Percentiles rank a stretch among this genome's conserved stretches.
These are phyloP conservation scores for Teratosphaeriaceae sp. DNA, from an alignment of 2,329 filamentous ascomycete genomes.

Conservation along the genomic window DNA sequence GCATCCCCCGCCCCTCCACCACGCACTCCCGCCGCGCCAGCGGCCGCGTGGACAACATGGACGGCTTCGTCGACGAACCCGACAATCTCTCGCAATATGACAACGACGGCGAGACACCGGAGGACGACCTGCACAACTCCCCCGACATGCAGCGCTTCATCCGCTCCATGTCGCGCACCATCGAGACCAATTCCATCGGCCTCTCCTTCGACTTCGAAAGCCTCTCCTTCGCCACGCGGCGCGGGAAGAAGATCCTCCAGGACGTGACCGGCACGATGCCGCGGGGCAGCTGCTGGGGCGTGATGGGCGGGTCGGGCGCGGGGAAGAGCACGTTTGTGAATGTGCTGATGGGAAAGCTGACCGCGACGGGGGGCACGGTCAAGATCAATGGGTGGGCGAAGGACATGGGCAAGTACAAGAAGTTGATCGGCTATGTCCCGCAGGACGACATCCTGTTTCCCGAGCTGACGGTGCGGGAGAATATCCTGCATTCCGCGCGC, in stretches of 20 bases:
- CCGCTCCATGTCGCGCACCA: conserved; percentile 47
- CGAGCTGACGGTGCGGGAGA: conserved; percentile 55
- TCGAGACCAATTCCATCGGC: conserved; percentile 46
- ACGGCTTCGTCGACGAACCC: conserved; percentile 19
- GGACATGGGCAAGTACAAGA: conserved; percentile 47
- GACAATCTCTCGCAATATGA: conserved; percentile 25
- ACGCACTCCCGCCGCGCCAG: conserved; percentile 17
- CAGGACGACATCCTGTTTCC: conserved; percentile 56
- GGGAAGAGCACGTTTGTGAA: conserved; percentile 56
- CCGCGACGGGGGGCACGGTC: conserved; percentile 43
- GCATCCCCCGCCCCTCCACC: conserved; percentile 2
- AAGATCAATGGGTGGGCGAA: conserved; percentile 45
- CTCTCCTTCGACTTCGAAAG: conserved; percentile 49
- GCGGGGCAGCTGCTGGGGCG: conserved; percentile 48
- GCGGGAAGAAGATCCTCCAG: conserved; percentile 40
- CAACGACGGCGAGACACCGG: conserved; percentile 21
- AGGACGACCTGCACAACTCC: conserved; percentile 24
- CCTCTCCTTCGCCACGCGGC: conserved; percentile 29
- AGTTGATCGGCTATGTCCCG: conserved; percentile 56
- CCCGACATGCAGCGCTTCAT: conserved; percentile 45
- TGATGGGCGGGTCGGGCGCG: conserved; percentile 56
- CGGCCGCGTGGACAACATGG: conserved; percentile 21
- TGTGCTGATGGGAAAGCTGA: conserved; percentile 54
- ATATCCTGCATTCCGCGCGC: conserved; percentile 53
- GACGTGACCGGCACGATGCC: conserved; percentile 51